These are phyloP conservation scores for Tolypocladium cylindrosporum DNA, from an alignment of 2,329 filamentous ascomycete genomes.

Conservation along the genomic window DNA sequence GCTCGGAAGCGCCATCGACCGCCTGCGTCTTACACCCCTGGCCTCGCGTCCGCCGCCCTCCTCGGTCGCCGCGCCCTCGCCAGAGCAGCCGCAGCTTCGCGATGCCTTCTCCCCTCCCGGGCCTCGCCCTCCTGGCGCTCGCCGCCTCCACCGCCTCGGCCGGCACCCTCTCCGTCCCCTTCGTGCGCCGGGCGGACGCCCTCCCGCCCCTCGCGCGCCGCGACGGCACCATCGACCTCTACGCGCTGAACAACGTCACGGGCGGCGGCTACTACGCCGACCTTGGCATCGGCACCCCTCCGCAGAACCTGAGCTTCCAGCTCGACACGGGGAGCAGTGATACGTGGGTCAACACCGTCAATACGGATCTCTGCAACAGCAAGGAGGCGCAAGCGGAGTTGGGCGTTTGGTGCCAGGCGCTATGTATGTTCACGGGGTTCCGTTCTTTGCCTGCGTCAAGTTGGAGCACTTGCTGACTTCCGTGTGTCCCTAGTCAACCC, in stretches of 20 bases:
- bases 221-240: slow-evolving; percentile 21
- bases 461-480: not conserved
- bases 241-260: slow-evolving; percentile 40
- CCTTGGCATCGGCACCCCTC: slow-evolving; percentile 48
- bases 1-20: no score
- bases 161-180: slow-evolving; percentile 11
- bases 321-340: slow-evolving; percentile 57
- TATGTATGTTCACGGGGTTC: not conserved
- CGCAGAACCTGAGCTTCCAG: slow-evolving; percentile 41
- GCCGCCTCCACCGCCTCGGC: slow-evolving; percentile 9
- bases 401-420: not conserved
- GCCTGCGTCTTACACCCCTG: not conserved
- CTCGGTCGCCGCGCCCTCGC: not conserved
- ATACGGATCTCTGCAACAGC: slow-evolving; percentile 49
- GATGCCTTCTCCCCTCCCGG: slow-evolving; percentile 6
- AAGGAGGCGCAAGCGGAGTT: slow-evolving; percentile 18
- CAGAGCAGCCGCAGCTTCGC: not conserved
- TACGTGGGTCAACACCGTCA: slow-evolving; percentile 48
- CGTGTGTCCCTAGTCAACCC: slow-evolving; percentile 22
- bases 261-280: slow-evolving; percentile 47
- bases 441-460: not conserved
- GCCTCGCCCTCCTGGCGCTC: slow-evolving; percentile 9
- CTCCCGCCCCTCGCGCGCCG: slow-evolving; percentile 12
- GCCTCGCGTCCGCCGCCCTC: not conserved
- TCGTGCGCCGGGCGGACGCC: slow-evolving; percentile 4